phyloP scores from a whole-genome alignment of 768 basidiomycete genomes.

The Tricholomella constricta region DNA sequence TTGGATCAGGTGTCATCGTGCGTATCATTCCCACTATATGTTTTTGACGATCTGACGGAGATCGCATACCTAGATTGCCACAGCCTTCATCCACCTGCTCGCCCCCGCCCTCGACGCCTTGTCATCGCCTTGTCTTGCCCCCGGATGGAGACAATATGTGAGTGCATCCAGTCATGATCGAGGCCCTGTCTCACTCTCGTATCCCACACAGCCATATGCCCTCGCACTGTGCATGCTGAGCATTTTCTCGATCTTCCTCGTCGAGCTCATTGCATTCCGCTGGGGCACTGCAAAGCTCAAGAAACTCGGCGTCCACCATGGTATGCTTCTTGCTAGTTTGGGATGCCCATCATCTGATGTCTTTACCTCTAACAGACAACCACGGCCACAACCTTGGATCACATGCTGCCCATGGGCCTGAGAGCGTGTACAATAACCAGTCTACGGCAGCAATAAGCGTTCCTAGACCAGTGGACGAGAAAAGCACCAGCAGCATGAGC shows the following conservation, averaged over 20 bases:
- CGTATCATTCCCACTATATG: slow-evolving; percentile 25
- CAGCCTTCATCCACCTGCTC: slow-evolving; percentile 85
- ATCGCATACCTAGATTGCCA: slow-evolving; percentile 64
- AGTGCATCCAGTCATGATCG: slow-evolving; percentile 25
- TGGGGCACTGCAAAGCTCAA: slow-evolving; percentile 77
- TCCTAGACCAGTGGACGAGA: slow-evolving; percentile 21
- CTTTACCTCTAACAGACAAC: slow-evolving; percentile 43
- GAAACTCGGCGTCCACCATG: slow-evolving; percentile 63
- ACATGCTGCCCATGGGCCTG: slow-evolving; percentile 74
- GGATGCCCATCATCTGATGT: neutral
- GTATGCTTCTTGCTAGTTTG: slow-evolving; percentile 34
- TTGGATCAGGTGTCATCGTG: slow-evolving; percentile 88
- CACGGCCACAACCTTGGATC: slow-evolving; percentile 66
- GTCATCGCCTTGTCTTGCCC: slow-evolving; percentile 64
- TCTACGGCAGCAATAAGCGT: slow-evolving; percentile 13
- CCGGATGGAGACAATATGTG: slow-evolving; percentile 77
- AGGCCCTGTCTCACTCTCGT: neutral
- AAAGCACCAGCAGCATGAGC: neutral
- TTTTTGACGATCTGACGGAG: slow-evolving; percentile 3
- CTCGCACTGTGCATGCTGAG: slow-evolving; percentile 80
- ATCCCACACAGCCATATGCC: slow-evolving; percentile 65
- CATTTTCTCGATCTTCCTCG: slow-evolving; percentile 81
- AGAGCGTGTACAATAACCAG: slow-evolving; percentile 29
- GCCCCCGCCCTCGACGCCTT: slow-evolving; percentile 75
- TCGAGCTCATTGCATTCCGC: slow-evolving; percentile 86